Conservation (phyloP, 73 alveolate species). For the Tetrahymena thermophila region DNA sequence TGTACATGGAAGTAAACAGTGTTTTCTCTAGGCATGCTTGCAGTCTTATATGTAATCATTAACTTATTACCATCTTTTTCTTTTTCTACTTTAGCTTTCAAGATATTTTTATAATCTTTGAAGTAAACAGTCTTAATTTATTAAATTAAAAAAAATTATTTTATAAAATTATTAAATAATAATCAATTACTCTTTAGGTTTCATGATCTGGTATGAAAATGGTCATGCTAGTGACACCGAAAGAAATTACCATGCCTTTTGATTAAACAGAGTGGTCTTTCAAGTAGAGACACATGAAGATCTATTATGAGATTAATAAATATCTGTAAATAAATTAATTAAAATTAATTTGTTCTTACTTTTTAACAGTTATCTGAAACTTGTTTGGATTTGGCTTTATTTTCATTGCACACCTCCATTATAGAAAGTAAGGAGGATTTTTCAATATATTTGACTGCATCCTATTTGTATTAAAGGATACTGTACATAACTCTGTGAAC, state of each 20-base stretch:
- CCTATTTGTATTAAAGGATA: conserved; percentile 55
- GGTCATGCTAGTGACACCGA: not conserved
- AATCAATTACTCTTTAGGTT: conserved; percentile 20
- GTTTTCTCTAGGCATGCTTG: not conserved
- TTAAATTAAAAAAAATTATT: not conserved
- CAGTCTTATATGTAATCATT: not conserved
- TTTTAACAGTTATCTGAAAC: conserved; percentile 24
- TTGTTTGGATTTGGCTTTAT: conserved; percentile 21
- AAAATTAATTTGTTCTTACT: not conserved
- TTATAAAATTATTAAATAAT: not conserved
- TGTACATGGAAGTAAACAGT: not conserved
- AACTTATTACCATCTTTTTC: not conserved
- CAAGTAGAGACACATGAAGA: conserved; percentile 5
- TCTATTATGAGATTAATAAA: not conserved
- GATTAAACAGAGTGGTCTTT: conserved; percentile 7
- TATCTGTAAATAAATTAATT: not conserved
- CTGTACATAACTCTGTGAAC: conserved; percentile 83
- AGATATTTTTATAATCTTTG: not conserved
- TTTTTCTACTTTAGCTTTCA: not conserved
- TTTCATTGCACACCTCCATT: conserved; percentile 24
- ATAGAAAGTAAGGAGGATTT: not conserved
- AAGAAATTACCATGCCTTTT: not conserved
- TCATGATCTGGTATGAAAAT: conserved; percentile 15
- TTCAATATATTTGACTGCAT: conserved; percentile 23
- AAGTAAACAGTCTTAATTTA: not conserved